Evolutionary conservation across 1,139 yeast species (phyloP), one percentile per base, ranked within the genome.

Genomic region (Suhomyces maxii): DNA sequence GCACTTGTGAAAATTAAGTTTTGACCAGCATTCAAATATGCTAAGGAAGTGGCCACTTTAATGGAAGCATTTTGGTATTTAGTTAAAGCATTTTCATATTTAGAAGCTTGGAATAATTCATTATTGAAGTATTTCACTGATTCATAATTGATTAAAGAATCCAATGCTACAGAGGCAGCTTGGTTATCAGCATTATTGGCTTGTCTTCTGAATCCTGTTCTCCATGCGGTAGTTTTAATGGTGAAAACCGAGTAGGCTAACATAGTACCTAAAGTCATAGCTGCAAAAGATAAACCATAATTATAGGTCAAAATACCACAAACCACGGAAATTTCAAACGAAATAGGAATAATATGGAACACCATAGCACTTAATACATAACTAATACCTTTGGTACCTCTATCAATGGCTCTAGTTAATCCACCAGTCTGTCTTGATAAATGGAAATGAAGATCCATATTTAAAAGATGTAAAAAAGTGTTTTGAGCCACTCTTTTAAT

Each of bases 361-460:
- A 95, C 97, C 96, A 93, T 88, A 3, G 99, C 97, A 36, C 89
- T 84, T 44, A 93, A 72, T 6, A 93, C 97, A 59, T 87, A 91
- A 25, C 96, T 86, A 44, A 93, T 93, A 68, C 99, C 99, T 58
- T 93, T 93, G 1, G 98, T 93, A 63, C 99, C 99, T 56, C 99
- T 76, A 61, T 93, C 99, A 58, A 93, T 93, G 1, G 99, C 98
- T 51, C 99, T 75, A 0, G 97, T 93, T 39, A 93, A 69, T 0
- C 97, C 98, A 55, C 99, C 99, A 0, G 99, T 95, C 64, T 95
- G 98, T 56, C 91, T 77, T 8, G 95, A 79, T 43, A 93, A 69
- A 65, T 93, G 99, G 77, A 93, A 93, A 14, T 90, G 89, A 43
- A 91, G 71, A 67, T 93, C 99, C 68, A 93, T 77, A 56, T 83